A percentile compares a stretch with the other conserved stretches of the same genome.
These are phyloP conservation scores for Sanghuangporus sanghuang DNA, from an alignment of 1,284 basidiomycete genomes.

Conservation along the genomic window DNA sequence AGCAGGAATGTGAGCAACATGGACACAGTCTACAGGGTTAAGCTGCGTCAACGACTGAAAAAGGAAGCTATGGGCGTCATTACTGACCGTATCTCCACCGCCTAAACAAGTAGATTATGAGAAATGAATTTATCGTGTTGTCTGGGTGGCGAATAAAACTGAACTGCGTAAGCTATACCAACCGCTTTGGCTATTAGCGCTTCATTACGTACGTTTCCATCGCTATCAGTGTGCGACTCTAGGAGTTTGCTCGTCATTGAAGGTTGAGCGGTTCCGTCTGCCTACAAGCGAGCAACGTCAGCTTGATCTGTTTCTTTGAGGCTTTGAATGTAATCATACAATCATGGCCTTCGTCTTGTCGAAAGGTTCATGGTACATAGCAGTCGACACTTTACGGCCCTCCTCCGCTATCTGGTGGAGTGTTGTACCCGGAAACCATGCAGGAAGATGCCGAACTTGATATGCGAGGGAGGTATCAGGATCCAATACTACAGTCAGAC, in stretches of 20 bases:
- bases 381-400: background rate
- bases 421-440: slow-evolving; percentile 8
- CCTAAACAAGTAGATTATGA: slow-evolving; percentile 7
- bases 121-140: background rate
- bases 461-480: background rate
- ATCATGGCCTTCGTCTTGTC: background rate
- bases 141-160: background rate
- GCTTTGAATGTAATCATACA: background rate
- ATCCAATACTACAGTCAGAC: background rate
- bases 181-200: background rate
- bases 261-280: slow-evolving; percentile 7
- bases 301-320: background rate
- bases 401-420: background rate
- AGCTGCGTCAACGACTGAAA: slow-evolving; percentile 12
- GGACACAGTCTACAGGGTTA: slow-evolving; percentile 4
- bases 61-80: background rate
- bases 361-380: slow-evolving; percentile 8
- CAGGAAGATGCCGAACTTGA: background rate
- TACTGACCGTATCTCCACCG: slow-evolving; percentile 19
- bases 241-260: slow-evolving; percentile 12
- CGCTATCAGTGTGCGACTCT: background rate
- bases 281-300: background rate
- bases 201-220: slow-evolving; percentile 5
- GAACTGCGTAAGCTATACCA: slow-evolving; percentile 5
- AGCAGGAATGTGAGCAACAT: slow-evolving; percentile 14